These are phyloP conservation scores for Yamadazyma laniorum DNA, from an alignment of 805 yeast species.

Conservation along the genomic window DNA sequence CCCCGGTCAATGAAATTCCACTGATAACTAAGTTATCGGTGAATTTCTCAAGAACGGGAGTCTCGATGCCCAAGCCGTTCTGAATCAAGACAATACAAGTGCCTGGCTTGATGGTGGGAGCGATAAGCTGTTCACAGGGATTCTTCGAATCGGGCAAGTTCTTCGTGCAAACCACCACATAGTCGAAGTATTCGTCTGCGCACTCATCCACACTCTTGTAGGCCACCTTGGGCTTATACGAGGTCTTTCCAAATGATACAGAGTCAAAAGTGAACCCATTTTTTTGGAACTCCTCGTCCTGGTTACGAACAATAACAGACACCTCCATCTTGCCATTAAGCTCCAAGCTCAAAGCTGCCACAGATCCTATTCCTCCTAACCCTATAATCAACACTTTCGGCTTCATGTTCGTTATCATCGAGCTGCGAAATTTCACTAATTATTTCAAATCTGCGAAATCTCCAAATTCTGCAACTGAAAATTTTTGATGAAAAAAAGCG, in stretches of 20 bases:
- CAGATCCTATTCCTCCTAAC: constrained; percentile 84
- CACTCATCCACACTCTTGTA: constrained; percentile 32
- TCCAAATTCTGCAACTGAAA: too few species aligned
- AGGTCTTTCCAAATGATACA: constrained; percentile 30
- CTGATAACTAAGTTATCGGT: constrained; percentile 35
- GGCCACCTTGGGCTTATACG: constrained; percentile 31
- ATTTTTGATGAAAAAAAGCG: too few species aligned
- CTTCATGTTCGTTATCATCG: constrained; percentile 2
- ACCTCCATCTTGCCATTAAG: constrained; percentile 43
- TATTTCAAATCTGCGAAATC: too few species aligned
- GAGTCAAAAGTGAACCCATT: constrained; percentile 35
- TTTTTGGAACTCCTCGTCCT: constrained; percentile 26
- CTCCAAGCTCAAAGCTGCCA: constrained; percentile 64
- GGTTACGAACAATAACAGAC: constrained; percentile 38
- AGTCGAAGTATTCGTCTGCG: constrained; percentile 31
- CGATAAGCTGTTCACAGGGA: constrained; percentile 43
- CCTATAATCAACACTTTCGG: constrained; percentile 62
- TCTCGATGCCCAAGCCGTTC: constrained; percentile 40
- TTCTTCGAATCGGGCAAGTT: constrained; percentile 34
- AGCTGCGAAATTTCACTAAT: constrained; percentile 2
- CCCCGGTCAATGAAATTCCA: constrained; percentile 37
- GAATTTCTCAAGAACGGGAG: constrained; percentile 28
- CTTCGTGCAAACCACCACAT: constrained; percentile 38
- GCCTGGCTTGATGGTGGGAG: constrained; percentile 28
- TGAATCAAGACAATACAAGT: constrained; percentile 37